phyloP scores from a whole-genome alignment of 1,284 basidiomycete genomes.

The Boletus albobrunnescens region DNA sequence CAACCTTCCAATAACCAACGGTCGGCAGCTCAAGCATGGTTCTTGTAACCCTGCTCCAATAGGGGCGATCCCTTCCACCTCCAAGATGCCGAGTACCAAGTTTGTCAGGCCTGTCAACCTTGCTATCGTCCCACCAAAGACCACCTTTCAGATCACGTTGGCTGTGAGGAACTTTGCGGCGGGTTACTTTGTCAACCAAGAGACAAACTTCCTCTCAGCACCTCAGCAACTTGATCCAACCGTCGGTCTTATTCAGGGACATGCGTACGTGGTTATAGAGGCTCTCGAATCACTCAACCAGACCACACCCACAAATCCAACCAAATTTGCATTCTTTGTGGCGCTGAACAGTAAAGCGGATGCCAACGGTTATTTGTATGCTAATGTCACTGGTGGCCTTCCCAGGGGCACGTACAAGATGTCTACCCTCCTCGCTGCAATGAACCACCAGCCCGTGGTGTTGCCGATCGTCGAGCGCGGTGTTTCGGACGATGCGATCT shows the following conservation, averaged over 20 bases:
- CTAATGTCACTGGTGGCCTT: conserved; percentile 56
- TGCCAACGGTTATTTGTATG: conserved; percentile 48
- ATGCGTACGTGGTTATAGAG: conserved; percentile 66
- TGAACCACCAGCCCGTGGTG: conserved; percentile 61
- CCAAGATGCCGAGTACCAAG: conserved; percentile 49
- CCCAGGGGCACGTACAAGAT: conserved; percentile 56
- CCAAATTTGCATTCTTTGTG: conserved; percentile 66
- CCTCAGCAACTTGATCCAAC: conserved; percentile 55
- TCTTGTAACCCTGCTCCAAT: conserved; percentile 57
- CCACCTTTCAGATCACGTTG: conserved; percentile 47
- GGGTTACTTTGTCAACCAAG: conserved; percentile 53
- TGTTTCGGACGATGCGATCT: conserved; percentile 56
- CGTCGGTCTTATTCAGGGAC: conserved; percentile 53
- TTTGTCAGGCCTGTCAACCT: conserved; percentile 46
- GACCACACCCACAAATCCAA: conserved; percentile 54
- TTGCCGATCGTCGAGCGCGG: conserved; percentile 58
- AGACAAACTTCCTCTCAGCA: conserved; percentile 52
- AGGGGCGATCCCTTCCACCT: conserved; percentile 42
- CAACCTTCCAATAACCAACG: conserved; percentile 38
- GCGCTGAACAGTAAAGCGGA: conserved; percentile 51
- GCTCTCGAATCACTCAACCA: conserved; percentile 47
- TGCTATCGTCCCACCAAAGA: conserved; percentile 40
- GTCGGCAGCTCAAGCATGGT: conserved; percentile 42
- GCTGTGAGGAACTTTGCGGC: conserved; percentile 44
- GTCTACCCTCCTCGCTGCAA: conserved; percentile 47